phyloP scores from a whole-genome alignment of 345 rosid species.

The Boechera stricta region DNA sequence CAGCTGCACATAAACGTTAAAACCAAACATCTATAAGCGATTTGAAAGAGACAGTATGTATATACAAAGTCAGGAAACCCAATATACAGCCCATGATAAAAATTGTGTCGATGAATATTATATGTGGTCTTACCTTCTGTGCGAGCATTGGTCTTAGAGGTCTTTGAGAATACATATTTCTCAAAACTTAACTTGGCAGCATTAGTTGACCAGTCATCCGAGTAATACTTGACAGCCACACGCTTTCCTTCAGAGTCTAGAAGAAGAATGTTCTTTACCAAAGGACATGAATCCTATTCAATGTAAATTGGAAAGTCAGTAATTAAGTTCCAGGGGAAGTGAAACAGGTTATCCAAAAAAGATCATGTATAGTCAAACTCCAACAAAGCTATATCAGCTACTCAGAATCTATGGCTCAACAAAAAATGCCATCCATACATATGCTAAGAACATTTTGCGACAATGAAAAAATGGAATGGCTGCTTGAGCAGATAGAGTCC shows the following conservation, averaged over 20 bases:
- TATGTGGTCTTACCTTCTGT: slow-evolving; percentile 62
- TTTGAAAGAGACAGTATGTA: neutral
- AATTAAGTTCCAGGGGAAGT: slow-evolving; percentile 3
- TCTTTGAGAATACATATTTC: slow-evolving; percentile 69
- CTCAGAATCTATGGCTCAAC: neutral
- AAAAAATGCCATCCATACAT: neutral
- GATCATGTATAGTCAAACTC: slow-evolving; percentile 5
- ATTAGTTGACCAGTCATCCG: slow-evolving; percentile 92
- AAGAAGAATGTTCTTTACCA: slow-evolving; percentile 84
- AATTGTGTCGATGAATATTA: neutral
- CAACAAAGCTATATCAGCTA: neutral
- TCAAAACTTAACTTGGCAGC: slow-evolving; percentile 74
- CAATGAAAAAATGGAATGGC: too few species aligned
- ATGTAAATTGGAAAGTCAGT: slow-evolving; percentile 4
- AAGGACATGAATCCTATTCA: slow-evolving; percentile 73
- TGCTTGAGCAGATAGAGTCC: too few species aligned
- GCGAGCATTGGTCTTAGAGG: slow-evolving; percentile 89
- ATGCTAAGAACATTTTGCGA: neutral
- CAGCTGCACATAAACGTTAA: slow-evolving; percentile 60
- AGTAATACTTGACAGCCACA: slow-evolving; percentile 82
- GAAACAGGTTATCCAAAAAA: neutral
- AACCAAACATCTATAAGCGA: slow-evolving; percentile 33
- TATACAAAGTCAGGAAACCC: slow-evolving; percentile 1
- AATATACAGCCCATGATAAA: neutral
- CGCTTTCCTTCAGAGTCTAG: slow-evolving; percentile 97